A percentile compares a stretch with the other conserved stretches of the same genome.
These are phyloP conservation scores for Cadophora sp. DNA, from an alignment of 2,329 filamentous ascomycete species.

Conservation along the genomic window DNA sequence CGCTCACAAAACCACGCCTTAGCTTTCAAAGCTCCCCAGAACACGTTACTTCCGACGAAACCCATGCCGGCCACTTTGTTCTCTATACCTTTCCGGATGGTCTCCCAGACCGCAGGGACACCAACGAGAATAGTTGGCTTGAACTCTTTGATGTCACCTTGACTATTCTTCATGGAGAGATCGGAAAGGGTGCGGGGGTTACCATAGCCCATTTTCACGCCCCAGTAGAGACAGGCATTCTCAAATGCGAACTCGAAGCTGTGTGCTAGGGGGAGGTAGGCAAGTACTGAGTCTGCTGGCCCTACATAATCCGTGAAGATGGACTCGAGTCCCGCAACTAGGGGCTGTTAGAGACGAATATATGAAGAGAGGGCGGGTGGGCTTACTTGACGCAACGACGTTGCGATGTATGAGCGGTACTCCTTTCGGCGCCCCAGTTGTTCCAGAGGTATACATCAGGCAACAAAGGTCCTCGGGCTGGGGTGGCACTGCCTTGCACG, in stretches of 20 bases:
- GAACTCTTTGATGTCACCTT: conserved; percentile 92
- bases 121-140: conserved; percentile 88
- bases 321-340: conserved; percentile 79
- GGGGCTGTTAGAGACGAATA: neutral
- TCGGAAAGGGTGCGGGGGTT: conserved; percentile 89
- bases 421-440: conserved; percentile 88
- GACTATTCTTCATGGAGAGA: conserved; percentile 83
- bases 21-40: conserved; percentile 67
- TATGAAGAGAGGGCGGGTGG: no score
- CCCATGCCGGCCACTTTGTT: conserved; percentile 75
- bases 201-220: conserved; percentile 91
- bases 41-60: conserved; percentile 73
- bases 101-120: conserved; percentile 97
- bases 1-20: conserved; percentile 62
- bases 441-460: conserved; percentile 86
- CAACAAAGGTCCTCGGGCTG: conserved; percentile 80
- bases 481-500: conserved; percentile 74
- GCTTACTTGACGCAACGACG: conserved; percentile 77
- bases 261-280: conserved; percentile 92
- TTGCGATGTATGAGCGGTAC: conserved; percentile 84
- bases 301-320: conserved; percentile 80
- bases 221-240: conserved; percentile 86
- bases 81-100: conserved; percentile 91
- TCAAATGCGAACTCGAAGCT: conserved; percentile 97
- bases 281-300: conserved; percentile 78